phyloP scores from a whole-genome alignment of 805 yeast species.

The Lipomyces mesembrius region DNA sequence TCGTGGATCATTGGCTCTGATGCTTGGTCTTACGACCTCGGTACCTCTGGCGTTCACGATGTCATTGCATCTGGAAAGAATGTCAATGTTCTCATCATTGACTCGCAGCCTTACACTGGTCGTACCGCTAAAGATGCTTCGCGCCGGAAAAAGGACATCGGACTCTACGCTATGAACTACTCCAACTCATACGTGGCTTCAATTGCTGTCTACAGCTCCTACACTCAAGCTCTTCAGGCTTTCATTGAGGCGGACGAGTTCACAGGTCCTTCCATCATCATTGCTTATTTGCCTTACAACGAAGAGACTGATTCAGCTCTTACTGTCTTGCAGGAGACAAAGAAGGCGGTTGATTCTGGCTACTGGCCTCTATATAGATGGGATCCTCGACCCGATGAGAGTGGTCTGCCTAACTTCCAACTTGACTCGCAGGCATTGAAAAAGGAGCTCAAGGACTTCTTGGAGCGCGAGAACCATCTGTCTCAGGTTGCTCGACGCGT shows the following conservation, averaged over 20 bases:
- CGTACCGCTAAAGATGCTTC: slow-evolving; percentile 43
- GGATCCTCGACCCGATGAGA: slow-evolving; percentile 61
- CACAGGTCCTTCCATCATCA: slow-evolving; percentile 87
- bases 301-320: slow-evolving; percentile 64
- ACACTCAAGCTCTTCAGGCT: slow-evolving; percentile 89
- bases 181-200: slow-evolving; percentile 91
- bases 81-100: slow-evolving; percentile 83
- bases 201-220: slow-evolving; percentile 89
- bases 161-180: slow-evolving; percentile 91
- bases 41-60: slow-evolving; percentile 88
- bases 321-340: slow-evolving; percentile 81
- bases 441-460: slow-evolving; percentile 73
- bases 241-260: slow-evolving; percentile 84
- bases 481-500: slow-evolving; percentile 72
- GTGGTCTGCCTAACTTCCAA: slow-evolving; percentile 62
- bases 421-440: slow-evolving; percentile 84
- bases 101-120: slow-evolving; percentile 73
- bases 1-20: slow-evolving; percentile 93
- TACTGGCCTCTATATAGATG: slow-evolving; percentile 94
- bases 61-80: slow-evolving; percentile 75
- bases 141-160: slow-evolving; percentile 85
- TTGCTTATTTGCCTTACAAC: slow-evolving; percentile 84
- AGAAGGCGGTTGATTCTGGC: slow-evolving; percentile 86
- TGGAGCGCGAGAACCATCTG: slow-evolving; percentile 88
- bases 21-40: slow-evolving; percentile 92